A percentile compares a stretch with the other conserved stretches of the same genome.
Evolutionary conservation across 2,329 filamentous ascomycete species (phyloP).

Genomic region (Talaromyces sp.): DNA sequence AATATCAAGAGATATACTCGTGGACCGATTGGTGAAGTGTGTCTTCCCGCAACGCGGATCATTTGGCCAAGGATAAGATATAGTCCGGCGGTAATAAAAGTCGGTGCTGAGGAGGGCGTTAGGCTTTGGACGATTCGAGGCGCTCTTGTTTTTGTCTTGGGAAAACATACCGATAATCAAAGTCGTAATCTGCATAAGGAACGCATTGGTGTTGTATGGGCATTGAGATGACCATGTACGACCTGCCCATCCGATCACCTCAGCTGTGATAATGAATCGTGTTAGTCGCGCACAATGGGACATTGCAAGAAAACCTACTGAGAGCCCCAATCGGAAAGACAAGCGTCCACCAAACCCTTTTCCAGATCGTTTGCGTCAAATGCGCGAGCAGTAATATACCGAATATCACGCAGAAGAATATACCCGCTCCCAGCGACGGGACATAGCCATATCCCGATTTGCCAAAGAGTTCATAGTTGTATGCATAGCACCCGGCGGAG

Average conservation of each 20-base stretch:
- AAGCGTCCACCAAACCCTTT: conserved; percentile 31
- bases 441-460: not conserved
- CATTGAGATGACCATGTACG: conserved; percentile 46
- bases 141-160: no score
- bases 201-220: conserved; percentile 46
- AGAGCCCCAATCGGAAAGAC: conserved; percentile 31
- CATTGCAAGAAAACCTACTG: conserved; percentile 18
- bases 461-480: not conserved
- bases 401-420: not conserved
- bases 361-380: conserved; percentile 28
- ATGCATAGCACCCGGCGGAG: not conserved
- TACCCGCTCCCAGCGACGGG: not conserved
- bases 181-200: conserved; percentile 46
- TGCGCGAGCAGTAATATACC: conserved; percentile 13
- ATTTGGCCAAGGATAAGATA: conserved; percentile 46
- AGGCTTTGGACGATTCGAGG: not conserved
- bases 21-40: conserved; percentile 39
- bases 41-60: conserved; percentile 39
- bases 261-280: not conserved
- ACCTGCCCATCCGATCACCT: conserved; percentile 36
- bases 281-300: not conserved
- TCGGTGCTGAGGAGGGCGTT: conserved; percentile 29
- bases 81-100: conserved; percentile 48
- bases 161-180: conserved; percentile 27
- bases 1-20: conserved; percentile 45